Conservation (phyloP, 495 filamentous ascomycete species). For the Chaetomium fimeti region DNA sequence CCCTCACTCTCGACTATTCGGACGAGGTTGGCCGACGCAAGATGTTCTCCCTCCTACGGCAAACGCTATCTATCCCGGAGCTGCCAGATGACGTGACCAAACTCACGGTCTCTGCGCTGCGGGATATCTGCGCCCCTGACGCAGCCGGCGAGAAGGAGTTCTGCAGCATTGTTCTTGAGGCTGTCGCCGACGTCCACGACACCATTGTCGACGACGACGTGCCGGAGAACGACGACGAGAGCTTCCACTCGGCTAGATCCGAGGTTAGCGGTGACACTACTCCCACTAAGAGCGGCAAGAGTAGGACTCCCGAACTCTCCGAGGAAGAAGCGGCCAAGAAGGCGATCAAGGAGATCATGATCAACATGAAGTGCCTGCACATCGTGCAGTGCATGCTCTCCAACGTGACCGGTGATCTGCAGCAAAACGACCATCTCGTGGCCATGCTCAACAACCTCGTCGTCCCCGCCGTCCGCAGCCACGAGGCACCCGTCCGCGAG, state of each 20-base stretch:
- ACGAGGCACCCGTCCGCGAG: conserved; percentile 90
- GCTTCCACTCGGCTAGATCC: conserved; percentile 86
- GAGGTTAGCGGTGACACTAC: conserved; percentile 69
- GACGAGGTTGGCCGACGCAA: conserved; percentile 92
- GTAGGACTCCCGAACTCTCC: conserved; percentile 52
- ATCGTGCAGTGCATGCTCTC: conserved; percentile 97
- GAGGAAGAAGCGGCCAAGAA: conserved; percentile 78
- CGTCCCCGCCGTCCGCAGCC: conserved; percentile 87
- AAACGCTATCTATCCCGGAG: conserved; percentile 79
- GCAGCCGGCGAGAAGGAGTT: conserved; percentile 85
- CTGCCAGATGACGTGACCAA: conserved; percentile 90
- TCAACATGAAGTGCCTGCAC: conserved; percentile 97
- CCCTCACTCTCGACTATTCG: conserved; percentile 85
- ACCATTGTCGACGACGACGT: conserved; percentile 68
- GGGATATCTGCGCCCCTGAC: conserved; percentile 75
- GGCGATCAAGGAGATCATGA: conserved; percentile 82
- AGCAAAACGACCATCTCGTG: conserved; percentile 81
- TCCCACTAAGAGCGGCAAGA: conserved; percentile 51
- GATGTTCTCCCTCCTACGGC: conserved; percentile 88
- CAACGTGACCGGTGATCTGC: conserved; percentile 79
- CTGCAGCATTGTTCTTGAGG: conserved; percentile 87
- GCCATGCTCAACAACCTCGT: conserved; percentile 96
- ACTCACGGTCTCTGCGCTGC: conserved; percentile 77
- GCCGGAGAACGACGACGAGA: conserved; percentile 67
- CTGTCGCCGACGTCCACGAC: conserved; percentile 93